Percentiles rank a stretch among this genome's conserved stretches.
Conservation (phyloP, 768 basidiomycete species). For the Leucosporidium scottii region DNA sequence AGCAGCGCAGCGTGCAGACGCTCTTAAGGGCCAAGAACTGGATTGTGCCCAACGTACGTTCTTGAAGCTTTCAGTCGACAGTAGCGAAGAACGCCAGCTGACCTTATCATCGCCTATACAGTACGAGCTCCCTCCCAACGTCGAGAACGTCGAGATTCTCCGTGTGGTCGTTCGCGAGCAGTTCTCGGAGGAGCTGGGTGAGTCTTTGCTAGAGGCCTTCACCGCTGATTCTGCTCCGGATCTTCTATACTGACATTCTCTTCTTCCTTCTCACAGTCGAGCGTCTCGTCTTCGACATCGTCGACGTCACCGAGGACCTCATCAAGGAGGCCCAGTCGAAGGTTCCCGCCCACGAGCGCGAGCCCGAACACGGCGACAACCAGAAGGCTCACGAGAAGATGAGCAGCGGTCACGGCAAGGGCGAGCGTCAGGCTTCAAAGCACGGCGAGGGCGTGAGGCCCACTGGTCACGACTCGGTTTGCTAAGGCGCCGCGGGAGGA, state of each 20-base stretch:
- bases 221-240: too few relatives aligned
- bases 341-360: conserved; percentile 53
- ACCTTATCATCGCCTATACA: conserved; percentile 44
- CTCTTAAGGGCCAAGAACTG: conserved; percentile 48
- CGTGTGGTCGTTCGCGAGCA: conserved; percentile 51
- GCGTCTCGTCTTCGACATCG: conserved; percentile 59
- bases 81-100: neutral
- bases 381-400: conserved; percentile 47
- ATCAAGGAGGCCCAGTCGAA: conserved; percentile 41
- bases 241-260: too few relatives aligned
- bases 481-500: neutral
- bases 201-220: too few relatives aligned
- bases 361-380: conserved; percentile 46
- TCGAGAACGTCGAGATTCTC: conserved; percentile 53
- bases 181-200: conserved; percentile 29
- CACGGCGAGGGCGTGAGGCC: conserved; percentile 28
- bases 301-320: conserved; percentile 61
- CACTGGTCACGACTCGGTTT: conserved; percentile 20
- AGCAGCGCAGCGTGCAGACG: conserved; percentile 52
- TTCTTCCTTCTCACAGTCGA: conserved; percentile 36
- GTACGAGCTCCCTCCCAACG: conserved; percentile 53
- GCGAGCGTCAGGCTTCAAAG: conserved; percentile 13
- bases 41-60: conserved; percentile 38
- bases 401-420: neutral
- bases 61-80: neutral